Percentiles rank a stretch among this genome's conserved stretches.
Evolutionary conservation across 768 basidiomycete genomes (phyloP).

Genomic region (Hortiboletus flavorubellus): DNA sequence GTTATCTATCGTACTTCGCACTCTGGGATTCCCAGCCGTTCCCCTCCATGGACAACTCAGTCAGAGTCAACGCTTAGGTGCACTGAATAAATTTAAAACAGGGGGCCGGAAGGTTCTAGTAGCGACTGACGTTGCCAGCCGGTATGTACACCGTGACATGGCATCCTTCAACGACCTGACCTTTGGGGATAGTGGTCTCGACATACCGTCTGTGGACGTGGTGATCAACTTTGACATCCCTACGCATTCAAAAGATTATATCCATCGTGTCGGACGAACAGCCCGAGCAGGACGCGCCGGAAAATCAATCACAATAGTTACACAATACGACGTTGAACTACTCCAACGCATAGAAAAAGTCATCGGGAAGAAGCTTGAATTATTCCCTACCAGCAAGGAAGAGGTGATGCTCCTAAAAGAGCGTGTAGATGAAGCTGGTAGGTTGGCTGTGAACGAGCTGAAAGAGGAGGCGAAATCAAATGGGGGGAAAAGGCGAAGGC

Average conservation of each 20-base stretch:
- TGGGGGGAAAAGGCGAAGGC: constrained; percentile 48
- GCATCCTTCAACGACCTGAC: constrained; percentile 4
- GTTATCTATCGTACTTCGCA: constrained; percentile 83
- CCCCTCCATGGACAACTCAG: constrained; percentile 94
- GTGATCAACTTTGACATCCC: constrained; percentile 99
- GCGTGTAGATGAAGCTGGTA: constrained; percentile 82
- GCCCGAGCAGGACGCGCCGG: constrained; percentile 97
- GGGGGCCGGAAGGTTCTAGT: constrained; percentile 90
- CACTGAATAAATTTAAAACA: constrained; percentile 92
- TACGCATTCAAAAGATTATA: constrained; percentile 98
- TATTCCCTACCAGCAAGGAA: constrained; percentile 84
- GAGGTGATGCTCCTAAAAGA: constrained; percentile 86
- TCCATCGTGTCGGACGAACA: constrained; percentile 96
- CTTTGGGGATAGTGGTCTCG: constrained; percentile 63
- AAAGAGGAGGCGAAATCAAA: constrained; percentile 65
- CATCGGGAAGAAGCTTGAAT: constrained; percentile 86
- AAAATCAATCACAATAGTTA: constrained; percentile 93
- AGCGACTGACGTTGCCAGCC: constrained; percentile 94
- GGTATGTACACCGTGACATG: constrained; percentile 45
- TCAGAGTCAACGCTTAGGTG: constrained; percentile 91
- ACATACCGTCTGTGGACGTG: constrained; percentile 93
- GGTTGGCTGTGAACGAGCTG: constrained; percentile 75
- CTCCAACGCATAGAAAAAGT: constrained; percentile 93
- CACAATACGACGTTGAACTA: constrained; percentile 97
- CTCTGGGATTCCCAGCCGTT: constrained; percentile 90